A percentile compares a stretch with the other conserved stretches of the same genome.
phyloP scores from a whole-genome alignment of 352 stramenopile genomes.

The Phytophthora syringae region DNA sequence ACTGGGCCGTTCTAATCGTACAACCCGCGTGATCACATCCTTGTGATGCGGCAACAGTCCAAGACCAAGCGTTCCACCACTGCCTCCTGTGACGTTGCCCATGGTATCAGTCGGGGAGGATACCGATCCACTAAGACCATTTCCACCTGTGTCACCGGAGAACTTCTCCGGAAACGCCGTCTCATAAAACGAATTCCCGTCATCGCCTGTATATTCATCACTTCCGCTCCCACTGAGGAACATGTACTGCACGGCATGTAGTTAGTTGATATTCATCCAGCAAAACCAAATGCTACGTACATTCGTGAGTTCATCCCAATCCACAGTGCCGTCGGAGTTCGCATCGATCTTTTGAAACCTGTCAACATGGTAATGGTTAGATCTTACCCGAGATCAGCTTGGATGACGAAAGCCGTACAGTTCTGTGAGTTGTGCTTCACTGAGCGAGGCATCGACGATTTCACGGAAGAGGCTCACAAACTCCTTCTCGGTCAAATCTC shows the following conservation, averaged over 20 bases:
- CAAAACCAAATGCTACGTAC: constrained; percentile 48
- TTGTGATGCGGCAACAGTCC: constrained; percentile 61
- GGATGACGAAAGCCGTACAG: constrained; percentile 53
- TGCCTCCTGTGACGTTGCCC: constrained; percentile 32
- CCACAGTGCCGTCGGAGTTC: constrained; percentile 86
- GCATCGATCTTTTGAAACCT: constrained; percentile 91
- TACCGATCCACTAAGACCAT: constrained; percentile 9
- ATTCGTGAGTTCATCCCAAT: constrained; percentile 92
- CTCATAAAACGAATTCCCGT: constrained; percentile 69
- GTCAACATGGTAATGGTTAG: not conserved
- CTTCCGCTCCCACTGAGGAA: constrained; percentile 78
- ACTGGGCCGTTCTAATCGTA: constrained; percentile 71
- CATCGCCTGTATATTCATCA: constrained; percentile 69
- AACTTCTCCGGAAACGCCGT: constrained; percentile 67
- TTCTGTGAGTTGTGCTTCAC: constrained; percentile 80
- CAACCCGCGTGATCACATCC: constrained; percentile 73
- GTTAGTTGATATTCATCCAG: no score
- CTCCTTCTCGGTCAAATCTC: constrained; percentile 85
- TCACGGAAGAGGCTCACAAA: constrained; percentile 86
- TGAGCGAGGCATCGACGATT: constrained; percentile 81
- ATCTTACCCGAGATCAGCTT: not conserved
- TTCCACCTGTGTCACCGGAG: constrained; percentile 28
- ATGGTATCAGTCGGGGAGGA: constrained; percentile 27
- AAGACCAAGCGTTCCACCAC: constrained; percentile 27
- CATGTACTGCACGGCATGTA: constrained; percentile 82